These are phyloP conservation scores for Nakazawaea molendinolei DNA, from an alignment of 805 yeast species.

Conservation along the genomic window DNA sequence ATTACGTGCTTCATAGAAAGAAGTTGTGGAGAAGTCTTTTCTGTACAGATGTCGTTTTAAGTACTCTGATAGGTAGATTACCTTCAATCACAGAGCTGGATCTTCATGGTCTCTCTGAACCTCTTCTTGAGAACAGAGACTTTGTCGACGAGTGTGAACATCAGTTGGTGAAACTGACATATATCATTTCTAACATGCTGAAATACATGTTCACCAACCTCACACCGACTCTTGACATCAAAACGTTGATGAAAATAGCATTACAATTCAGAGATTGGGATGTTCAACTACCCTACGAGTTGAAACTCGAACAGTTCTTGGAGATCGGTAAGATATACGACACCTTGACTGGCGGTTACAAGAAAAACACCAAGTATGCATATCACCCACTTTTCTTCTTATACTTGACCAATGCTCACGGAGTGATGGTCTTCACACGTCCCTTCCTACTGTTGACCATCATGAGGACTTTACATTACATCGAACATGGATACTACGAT, in stretches of 20 bases:
- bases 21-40: slow-evolving; percentile 29
- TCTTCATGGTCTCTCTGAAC: slow-evolving; percentile 30
- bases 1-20: slow-evolving; percentile 25
- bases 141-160: slow-evolving; percentile 20
- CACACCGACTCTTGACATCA: slow-evolving; percentile 21
- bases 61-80: slow-evolving; percentile 31
- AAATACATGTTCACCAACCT: slow-evolving; percentile 26
- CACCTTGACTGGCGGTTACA: slow-evolving; percentile 11
- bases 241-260: slow-evolving; percentile 26
- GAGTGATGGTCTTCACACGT: slow-evolving; percentile 30
- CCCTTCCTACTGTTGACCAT: slow-evolving; percentile 34
- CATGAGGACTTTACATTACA: slow-evolving; percentile 10
- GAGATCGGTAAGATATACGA: slow-evolving; percentile 14
- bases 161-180: slow-evolving; percentile 23
- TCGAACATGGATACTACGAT: slow-evolving; percentile 10
- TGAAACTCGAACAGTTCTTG: slow-evolving; percentile 22
- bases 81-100: slow-evolving; percentile 28
- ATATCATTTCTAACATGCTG: slow-evolving; percentile 25
- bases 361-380: slow-evolving; percentile 3
- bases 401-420: slow-evolving; percentile 31
- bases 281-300: slow-evolving; percentile 24
- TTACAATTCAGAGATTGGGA: slow-evolving; percentile 30
- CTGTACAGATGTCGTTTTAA: slow-evolving; percentile 28
- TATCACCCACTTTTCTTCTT: slow-evolving; percentile 22
- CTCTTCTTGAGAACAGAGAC: slow-evolving; percentile 17